A percentile compares a stretch with the other conserved stretches of the same genome.
Conservation (phyloP, 2,329 filamentous ascomycete species). For the Xylariaceae sp. region DNA sequence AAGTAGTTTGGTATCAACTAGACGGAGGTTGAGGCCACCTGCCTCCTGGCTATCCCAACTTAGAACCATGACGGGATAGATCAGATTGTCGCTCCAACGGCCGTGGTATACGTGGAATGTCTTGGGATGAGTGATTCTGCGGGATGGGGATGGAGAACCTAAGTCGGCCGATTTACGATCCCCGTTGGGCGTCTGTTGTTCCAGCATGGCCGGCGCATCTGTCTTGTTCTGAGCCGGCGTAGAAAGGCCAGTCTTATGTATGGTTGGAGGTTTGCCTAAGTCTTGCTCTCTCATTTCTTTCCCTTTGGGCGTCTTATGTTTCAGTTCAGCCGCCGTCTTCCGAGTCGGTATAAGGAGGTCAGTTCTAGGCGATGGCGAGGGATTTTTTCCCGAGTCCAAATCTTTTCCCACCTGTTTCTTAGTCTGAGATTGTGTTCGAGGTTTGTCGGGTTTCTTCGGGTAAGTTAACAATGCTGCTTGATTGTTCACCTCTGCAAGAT, state of each 20-base stretch:
- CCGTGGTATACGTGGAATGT: slow-evolving; percentile 40
- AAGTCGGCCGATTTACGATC: background rate
- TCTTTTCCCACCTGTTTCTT: slow-evolving; percentile 5
- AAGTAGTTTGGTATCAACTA: slow-evolving; percentile 38
- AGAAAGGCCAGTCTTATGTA: background rate
- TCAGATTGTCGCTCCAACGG: slow-evolving; percentile 31
- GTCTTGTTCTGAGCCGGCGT: background rate
- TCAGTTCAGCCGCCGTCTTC: background rate
- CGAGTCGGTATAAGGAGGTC: background rate
- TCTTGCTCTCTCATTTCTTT: background rate
- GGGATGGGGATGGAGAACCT: background rate
- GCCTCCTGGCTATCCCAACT: slow-evolving; percentile 39
- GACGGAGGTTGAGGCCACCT: slow-evolving; percentile 33
- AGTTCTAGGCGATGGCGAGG: background rate
- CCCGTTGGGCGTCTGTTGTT: background rate
- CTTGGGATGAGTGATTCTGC: slow-evolving; percentile 33
- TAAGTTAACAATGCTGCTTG: slow-evolving; percentile 34
- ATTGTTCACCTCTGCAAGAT: slow-evolving; percentile 40
- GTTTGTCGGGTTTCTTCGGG: slow-evolving; percentile 5
- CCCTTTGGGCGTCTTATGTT: background rate
- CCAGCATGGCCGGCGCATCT: background rate
- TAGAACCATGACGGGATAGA: slow-evolving; percentile 43
- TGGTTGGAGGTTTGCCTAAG: background rate
- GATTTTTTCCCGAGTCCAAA: background rate
- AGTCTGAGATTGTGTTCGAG: slow-evolving; percentile 14